A percentile compares a stretch with the other conserved stretches of the same genome.
Evolutionary conservation across 1,284 basidiomycete species (phyloP).

Genomic region (Puccinia polysora): DNA sequence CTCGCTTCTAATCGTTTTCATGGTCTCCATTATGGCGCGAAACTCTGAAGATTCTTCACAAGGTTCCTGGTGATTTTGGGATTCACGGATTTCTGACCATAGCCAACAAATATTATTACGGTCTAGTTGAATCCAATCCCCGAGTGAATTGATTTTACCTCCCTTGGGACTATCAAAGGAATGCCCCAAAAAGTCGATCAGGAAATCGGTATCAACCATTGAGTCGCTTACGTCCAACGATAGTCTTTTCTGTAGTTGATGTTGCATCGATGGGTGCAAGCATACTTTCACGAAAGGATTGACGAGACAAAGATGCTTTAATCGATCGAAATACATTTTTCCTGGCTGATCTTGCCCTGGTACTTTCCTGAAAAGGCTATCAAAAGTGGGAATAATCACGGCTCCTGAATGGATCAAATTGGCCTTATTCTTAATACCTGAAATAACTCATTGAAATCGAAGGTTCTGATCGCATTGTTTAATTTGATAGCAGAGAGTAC

Average conservation of each 20-base stretch:
- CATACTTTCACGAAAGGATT: conserved; percentile 19
- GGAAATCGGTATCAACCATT: background rate
- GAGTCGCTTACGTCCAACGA: background rate
- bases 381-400: conserved; percentile 25
- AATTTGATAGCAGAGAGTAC: no score
- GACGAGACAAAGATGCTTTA: background rate
- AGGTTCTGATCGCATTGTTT: background rate
- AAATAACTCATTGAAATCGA: background rate
- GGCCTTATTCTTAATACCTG: background rate
- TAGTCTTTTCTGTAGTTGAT: background rate
- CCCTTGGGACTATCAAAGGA: background rate
- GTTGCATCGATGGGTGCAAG: conserved; percentile 10
- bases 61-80: background rate
- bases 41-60: background rate
- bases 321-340: background rate
- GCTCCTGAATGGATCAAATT: conserved; percentile 1
- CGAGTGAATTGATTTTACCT: background rate
- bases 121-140: conserved; percentile 7
- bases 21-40: background rate
- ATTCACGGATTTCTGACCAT: background rate
- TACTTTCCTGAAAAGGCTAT: conserved; percentile 11
- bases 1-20: background rate
- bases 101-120: conserved; percentile 11
- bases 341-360: background rate
- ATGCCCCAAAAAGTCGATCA: conserved; percentile 5